These are phyloP conservation scores for Phylloporus rhodoxanthus DNA, from an alignment of 768 basidiomycete species.

Conservation along the genomic window DNA sequence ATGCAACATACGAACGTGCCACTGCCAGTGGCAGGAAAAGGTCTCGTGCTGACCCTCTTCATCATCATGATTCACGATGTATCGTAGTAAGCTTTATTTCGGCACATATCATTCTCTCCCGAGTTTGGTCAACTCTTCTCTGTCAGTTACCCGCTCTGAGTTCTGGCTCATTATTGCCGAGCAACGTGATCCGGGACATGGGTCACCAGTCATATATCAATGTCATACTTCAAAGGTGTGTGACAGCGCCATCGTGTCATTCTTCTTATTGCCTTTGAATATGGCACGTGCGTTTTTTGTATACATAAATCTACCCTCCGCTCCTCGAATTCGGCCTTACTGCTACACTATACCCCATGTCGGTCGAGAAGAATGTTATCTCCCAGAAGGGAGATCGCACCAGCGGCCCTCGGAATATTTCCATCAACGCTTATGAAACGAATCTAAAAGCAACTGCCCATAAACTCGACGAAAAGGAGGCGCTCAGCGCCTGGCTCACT, in stretches of 20 bases:
- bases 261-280: neutral
- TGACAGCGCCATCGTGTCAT: slow-evolving; percentile 3
- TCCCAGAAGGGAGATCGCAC: slow-evolving; percentile 8
- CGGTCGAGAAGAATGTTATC: slow-evolving; percentile 13
- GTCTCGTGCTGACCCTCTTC: neutral
- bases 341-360: slow-evolving; percentile 14
- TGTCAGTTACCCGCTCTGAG: neutral
- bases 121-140: slow-evolving; percentile 7
- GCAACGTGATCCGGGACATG: neutral
- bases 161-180: neutral
- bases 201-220: too few species aligned
- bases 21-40: neutral
- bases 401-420: slow-evolving; percentile 11
- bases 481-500: slow-evolving; percentile 54
- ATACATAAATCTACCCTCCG: slow-evolving; percentile 18
- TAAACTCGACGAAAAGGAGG: slow-evolving; percentile 34
- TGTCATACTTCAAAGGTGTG: slow-evolving; percentile 3
- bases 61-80: neutral
- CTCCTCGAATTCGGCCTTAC: neutral
- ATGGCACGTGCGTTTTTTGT: slow-evolving; percentile 21
- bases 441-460: slow-evolving; percentile 20
- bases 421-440: slow-evolving; percentile 21
- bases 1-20: slow-evolving; percentile 12
- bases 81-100: neutral
- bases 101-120: neutral